phyloP scores from a whole-genome alignment of 345 rosid genomes.

The Brassica juncea region DNA sequence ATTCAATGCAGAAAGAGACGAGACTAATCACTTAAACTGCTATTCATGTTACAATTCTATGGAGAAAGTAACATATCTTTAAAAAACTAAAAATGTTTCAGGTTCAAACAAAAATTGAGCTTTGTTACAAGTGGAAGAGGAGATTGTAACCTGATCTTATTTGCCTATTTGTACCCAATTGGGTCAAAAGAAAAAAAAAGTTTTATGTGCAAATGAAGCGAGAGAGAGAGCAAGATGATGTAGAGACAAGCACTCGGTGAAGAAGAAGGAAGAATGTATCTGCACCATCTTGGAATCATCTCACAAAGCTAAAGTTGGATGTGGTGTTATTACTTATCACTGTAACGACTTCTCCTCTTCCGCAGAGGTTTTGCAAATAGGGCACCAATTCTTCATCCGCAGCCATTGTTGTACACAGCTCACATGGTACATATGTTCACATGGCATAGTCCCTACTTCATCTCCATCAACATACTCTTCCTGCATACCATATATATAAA shows the following conservation, averaged over 20 bases:
- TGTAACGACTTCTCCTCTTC: conserved; percentile 22
- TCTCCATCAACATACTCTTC: conserved; percentile 82
- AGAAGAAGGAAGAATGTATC: conserved; percentile 28
- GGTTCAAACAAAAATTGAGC: conserved; percentile 7
- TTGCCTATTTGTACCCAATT: conserved; percentile 22
- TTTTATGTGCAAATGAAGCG: conserved; percentile 26
- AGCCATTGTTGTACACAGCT: conserved; percentile 84
- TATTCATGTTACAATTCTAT: background rate
- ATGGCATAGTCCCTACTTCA: conserved; percentile 72
- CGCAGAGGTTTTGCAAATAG: conserved; percentile 81
- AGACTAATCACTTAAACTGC: background rate
- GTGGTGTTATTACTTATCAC: conserved; percentile 12
- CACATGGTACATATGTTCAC: conserved; percentile 75
- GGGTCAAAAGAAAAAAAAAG: conserved; percentile 2
- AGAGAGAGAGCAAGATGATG: background rate
- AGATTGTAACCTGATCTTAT: conserved; percentile 20
- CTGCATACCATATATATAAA: conserved; percentile 42
- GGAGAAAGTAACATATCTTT: background rate
- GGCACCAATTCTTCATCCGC: conserved; percentile 92
- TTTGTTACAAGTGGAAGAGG: conserved; percentile 8
- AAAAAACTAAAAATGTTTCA: background rate
- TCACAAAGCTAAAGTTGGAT: conserved; percentile 22
- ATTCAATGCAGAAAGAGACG: too few relatives aligned
- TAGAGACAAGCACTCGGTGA: conserved; percentile 19
- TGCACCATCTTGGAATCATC: conserved; percentile 27